Conservation (phyloP, 371 early-diverging fungal genomes). For the Mycotypha africana region DNA sequence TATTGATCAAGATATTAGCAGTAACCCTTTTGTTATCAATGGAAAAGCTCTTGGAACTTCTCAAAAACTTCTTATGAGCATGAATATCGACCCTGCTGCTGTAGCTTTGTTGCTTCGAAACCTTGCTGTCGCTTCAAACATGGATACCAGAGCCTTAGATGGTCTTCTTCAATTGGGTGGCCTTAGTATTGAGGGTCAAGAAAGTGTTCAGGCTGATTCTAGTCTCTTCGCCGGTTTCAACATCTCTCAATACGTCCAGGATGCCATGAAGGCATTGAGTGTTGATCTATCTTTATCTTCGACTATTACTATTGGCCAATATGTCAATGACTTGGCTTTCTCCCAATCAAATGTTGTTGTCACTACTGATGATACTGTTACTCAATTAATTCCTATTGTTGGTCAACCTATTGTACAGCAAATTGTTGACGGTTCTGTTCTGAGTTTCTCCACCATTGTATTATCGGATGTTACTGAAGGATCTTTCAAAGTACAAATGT, state of each 20-base stretch:
- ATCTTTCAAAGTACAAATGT: slow-evolving; percentile 47
- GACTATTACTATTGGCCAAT: slow-evolving; percentile 46
- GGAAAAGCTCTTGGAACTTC: slow-evolving; percentile 30
- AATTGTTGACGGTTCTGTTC: slow-evolving; percentile 44
- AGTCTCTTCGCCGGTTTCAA: slow-evolving; percentile 40
- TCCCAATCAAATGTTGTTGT: slow-evolving; percentile 42
- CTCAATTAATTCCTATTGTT: slow-evolving; percentile 45
- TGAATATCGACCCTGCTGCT: slow-evolving; percentile 44
- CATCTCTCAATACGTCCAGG: slow-evolving; percentile 35
- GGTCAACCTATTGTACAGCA: slow-evolving; percentile 54
- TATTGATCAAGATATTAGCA: slow-evolving; percentile 44
- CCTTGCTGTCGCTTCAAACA: slow-evolving; percentile 37
- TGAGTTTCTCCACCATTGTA: slow-evolving; percentile 40
- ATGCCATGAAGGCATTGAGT: slow-evolving; percentile 46
- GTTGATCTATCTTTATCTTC: slow-evolving; percentile 50
- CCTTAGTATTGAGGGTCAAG: slow-evolving; percentile 32
- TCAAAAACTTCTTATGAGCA: slow-evolving; percentile 24
- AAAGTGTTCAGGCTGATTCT: slow-evolving; percentile 27
- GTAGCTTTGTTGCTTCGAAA: slow-evolving; percentile 40
- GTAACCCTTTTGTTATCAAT: slow-evolving; percentile 31
- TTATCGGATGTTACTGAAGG: slow-evolving; percentile 46
- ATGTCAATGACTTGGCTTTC: slow-evolving; percentile 37
- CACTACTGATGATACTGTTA: slow-evolving; percentile 37
- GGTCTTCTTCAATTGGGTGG: slow-evolving; percentile 42
- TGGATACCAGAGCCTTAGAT: slow-evolving; percentile 43